These are phyloP conservation scores for Clarireedia sp. DNA, from an alignment of 2,329 filamentous ascomycete genomes.

Conservation along the genomic window DNA sequence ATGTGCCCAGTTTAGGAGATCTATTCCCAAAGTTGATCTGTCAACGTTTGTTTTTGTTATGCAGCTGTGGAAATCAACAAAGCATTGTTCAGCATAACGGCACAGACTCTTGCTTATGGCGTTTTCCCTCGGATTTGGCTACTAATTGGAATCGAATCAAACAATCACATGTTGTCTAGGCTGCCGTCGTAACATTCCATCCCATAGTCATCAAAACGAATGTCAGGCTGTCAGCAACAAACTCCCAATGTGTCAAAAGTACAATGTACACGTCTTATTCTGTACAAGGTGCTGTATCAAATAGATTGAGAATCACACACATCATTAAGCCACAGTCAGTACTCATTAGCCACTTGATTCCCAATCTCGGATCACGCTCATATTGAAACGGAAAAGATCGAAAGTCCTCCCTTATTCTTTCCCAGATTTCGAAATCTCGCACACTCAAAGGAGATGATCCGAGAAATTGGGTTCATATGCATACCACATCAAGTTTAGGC, in stretches of 20 bases:
- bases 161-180: background rate
- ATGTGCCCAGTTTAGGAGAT: constrained; percentile 2
- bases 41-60: constrained; percentile 4
- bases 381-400: too few species aligned
- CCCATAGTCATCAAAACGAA: too few species aligned
- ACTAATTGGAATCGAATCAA: background rate
- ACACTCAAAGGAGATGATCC: constrained; percentile 5
- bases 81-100: background rate
- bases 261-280: background rate
- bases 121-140: background rate
- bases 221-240: background rate
- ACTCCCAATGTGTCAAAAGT: background rate
- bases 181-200: too few species aligned
- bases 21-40: background rate
- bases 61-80: background rate
- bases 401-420: background rate
- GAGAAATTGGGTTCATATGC: constrained; percentile 7
- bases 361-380: too few species aligned
- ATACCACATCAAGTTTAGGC: background rate
- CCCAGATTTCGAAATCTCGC: background rate
- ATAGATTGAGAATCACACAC: constrained; percentile 6
- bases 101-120: background rate
- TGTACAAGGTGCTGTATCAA: constrained; percentile 1
- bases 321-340: background rate
- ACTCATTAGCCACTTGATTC: background rate